These are phyloP conservation scores for Teunomyces atbi DNA, from an alignment of 805 yeast species.

Conservation along the genomic window DNA sequence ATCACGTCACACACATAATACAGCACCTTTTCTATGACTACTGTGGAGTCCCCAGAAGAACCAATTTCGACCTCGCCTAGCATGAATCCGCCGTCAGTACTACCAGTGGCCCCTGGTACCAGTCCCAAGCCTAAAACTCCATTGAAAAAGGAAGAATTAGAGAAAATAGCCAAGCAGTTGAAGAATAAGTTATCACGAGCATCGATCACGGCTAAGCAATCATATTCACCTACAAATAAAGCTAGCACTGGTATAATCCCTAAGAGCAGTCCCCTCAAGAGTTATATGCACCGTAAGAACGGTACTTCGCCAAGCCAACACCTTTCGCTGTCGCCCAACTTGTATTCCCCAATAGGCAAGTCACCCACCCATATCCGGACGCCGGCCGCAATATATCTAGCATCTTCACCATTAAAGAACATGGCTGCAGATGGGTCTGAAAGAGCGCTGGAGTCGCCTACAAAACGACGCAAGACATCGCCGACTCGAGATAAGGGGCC, in stretches of 20 bases:
- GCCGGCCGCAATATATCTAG: slow-evolving; percentile 32
- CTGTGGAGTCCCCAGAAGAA: slow-evolving; percentile 4
- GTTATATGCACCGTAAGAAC: slow-evolving; percentile 25
- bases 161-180: slow-evolving; percentile 42
- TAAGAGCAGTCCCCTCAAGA: slow-evolving; percentile 31
- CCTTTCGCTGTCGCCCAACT: slow-evolving; percentile 29
- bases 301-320: slow-evolving; percentile 18
- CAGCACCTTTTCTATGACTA: not conserved
- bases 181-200: slow-evolving; percentile 42
- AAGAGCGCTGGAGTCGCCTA: slow-evolving; percentile 32
- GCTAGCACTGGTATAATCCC: slow-evolving; percentile 13
- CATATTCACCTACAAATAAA: slow-evolving; percentile 15
- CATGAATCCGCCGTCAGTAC: slow-evolving; percentile 3
- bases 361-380: slow-evolving; percentile 41
- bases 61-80: not conserved
- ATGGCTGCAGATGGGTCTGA: slow-evolving; percentile 12
- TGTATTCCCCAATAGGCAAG: slow-evolving; percentile 39
- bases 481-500: slow-evolving; percentile 8
- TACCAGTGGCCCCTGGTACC: slow-evolving; percentile 5
- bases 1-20: no score
- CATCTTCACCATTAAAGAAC: slow-evolving; percentile 35
- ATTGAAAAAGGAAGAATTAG: slow-evolving; percentile 43
- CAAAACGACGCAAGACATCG: slow-evolving; percentile 19
- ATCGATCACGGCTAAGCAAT: slow-evolving; percentile 43
- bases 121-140: slow-evolving; percentile 30